These are phyloP conservation scores for Cicer yamashitae DNA, from an alignment of 306 rosid genomes.

Conservation along the genomic window DNA sequence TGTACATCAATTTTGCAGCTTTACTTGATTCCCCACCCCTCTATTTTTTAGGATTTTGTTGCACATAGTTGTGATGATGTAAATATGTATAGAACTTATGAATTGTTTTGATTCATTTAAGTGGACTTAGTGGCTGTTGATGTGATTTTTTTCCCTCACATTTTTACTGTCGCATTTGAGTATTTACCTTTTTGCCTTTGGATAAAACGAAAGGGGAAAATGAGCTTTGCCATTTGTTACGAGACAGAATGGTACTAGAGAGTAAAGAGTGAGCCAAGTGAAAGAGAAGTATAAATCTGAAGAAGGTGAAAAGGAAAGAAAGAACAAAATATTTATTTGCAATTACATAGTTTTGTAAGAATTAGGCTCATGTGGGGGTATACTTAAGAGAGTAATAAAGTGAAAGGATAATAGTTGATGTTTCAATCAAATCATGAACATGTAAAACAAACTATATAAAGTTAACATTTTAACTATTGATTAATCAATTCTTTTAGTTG, in stretches of 20 bases:
- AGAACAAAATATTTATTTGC: too few relatives aligned
- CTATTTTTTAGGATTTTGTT: neutral
- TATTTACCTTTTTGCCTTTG: neutral
- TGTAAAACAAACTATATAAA: too few relatives aligned
- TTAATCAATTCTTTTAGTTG: too few relatives aligned
- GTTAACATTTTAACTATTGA: too few relatives aligned
- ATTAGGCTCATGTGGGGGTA: too few relatives aligned
- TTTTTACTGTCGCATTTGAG: neutral
- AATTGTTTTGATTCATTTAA: conserved; percentile 29
- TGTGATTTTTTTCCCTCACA: neutral
- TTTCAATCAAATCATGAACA: too few relatives aligned
- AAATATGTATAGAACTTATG: conserved; percentile 32
- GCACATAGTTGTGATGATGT: conserved; percentile 35
- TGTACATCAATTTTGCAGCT: conserved; percentile 45
- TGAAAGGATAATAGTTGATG: too few relatives aligned
- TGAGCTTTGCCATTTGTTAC: neutral
- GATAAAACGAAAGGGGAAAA: neutral
- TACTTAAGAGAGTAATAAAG: too few relatives aligned
- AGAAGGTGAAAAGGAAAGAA: too few relatives aligned
- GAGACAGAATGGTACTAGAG: neutral
- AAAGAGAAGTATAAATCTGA: too few relatives aligned
- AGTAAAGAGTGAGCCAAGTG: too few relatives aligned
- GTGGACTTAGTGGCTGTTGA: neutral
- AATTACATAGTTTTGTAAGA: too few relatives aligned
- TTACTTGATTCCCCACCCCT: neutral